Evolutionary conservation across 768 basidiomycete species (phyloP).

Genomic region (Strobilomyces confusus): DNA sequence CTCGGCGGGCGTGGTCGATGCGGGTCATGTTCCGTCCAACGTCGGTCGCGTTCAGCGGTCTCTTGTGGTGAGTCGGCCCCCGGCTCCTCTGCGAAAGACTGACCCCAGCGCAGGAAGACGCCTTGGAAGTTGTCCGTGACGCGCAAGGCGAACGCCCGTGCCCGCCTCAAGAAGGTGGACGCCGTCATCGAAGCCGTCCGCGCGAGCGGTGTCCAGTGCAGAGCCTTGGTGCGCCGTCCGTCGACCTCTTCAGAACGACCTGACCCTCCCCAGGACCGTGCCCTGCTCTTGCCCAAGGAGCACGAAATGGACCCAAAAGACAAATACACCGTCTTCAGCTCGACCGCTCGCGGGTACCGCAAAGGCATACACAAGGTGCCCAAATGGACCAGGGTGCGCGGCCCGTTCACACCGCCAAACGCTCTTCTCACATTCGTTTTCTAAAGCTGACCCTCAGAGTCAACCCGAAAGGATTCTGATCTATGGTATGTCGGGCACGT

Average conservation of each 20-base stretch:
- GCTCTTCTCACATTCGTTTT: slow-evolving; percentile 6
- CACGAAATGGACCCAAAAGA: slow-evolving; percentile 88
- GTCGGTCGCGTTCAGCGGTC: slow-evolving; percentile 63
- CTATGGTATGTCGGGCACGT: slow-evolving; percentile 5
- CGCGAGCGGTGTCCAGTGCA: slow-evolving; percentile 75
- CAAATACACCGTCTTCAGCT: slow-evolving; percentile 91
- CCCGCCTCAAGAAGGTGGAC: slow-evolving; percentile 90
- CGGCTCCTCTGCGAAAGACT: neutral
- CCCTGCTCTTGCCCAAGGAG: slow-evolving; percentile 86
- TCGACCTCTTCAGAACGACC: neutral
- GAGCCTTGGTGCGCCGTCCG: slow-evolving; percentile 52
- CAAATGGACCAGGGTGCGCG: slow-evolving; percentile 88
- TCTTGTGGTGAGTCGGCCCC: slow-evolving; percentile 64
- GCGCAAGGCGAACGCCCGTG: slow-evolving; percentile 87
- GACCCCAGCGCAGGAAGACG: slow-evolving; percentile 67
- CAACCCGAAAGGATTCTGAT: slow-evolving; percentile 95
- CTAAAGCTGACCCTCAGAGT: slow-evolving; percentile 75
- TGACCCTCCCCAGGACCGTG: slow-evolving; percentile 47
- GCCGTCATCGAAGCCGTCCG: slow-evolving; percentile 85
- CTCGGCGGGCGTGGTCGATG: slow-evolving; percentile 17
- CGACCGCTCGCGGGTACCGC: slow-evolving; percentile 68
- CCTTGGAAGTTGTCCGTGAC: slow-evolving; percentile 92
- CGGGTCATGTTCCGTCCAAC: slow-evolving; percentile 61
- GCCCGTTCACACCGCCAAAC: neutral
- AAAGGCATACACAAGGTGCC: slow-evolving; percentile 97